These are phyloP conservation scores for Starmerella asiatica DNA, from an alignment of 805 yeast genomes.

Conservation along the genomic window DNA sequence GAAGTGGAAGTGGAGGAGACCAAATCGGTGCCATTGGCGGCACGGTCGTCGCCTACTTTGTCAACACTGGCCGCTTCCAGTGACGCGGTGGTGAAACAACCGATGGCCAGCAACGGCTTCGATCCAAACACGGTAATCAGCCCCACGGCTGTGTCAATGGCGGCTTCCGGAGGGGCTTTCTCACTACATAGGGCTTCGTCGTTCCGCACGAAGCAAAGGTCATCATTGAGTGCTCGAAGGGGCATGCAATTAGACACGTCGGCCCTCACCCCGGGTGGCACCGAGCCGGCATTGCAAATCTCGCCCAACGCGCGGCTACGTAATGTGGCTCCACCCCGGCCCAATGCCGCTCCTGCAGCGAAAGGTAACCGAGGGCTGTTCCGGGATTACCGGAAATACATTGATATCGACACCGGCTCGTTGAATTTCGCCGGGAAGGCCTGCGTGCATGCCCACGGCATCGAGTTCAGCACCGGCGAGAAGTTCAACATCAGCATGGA, in stretches of 20 bases:
- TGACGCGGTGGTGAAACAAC: neutral
- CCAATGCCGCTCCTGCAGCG: neutral
- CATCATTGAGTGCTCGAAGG: slow-evolving; percentile 27
- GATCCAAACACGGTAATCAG: slow-evolving; percentile 13
- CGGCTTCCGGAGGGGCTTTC: slow-evolving; percentile 13
- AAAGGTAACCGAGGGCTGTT: slow-evolving; percentile 33
- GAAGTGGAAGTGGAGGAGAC: neutral
- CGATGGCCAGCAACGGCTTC: slow-evolving; percentile 8
- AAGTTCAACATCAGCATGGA: slow-evolving; percentile 76
- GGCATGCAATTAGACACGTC: slow-evolving; percentile 23
- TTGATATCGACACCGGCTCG: slow-evolving; percentile 85
- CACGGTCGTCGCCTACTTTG: neutral
- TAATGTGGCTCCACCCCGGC: neutral
- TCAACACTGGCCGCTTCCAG: neutral
- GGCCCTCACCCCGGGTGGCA: neutral
- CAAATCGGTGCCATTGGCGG: neutral
- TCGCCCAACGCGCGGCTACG: neutral
- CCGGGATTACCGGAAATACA: slow-evolving; percentile 71
- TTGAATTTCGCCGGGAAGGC: slow-evolving; percentile 89
- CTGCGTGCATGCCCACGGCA: slow-evolving; percentile 79
- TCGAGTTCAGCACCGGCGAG: slow-evolving; percentile 79
- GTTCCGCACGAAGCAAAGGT: slow-evolving; percentile 14
- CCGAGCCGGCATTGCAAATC: neutral
- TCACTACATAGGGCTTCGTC: slow-evolving; percentile 14
- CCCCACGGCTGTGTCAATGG: slow-evolving; percentile 13